Conservation (phyloP, 1,284 basidiomycete genomes). For the Ustilago xerochloae region DNA sequence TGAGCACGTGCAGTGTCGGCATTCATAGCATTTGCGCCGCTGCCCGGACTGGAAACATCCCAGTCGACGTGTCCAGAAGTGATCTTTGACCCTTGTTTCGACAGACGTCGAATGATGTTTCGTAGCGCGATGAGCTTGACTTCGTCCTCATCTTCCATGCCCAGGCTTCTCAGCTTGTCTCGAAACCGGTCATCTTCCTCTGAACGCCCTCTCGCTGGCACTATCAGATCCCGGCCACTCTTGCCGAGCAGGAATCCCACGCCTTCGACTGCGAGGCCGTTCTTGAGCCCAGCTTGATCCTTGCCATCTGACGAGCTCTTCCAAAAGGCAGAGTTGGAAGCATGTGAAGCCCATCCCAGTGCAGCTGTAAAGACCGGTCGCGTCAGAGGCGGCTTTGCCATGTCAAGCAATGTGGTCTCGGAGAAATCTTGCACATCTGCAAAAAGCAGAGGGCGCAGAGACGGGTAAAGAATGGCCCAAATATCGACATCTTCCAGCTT, state of each 20-base stretch:
- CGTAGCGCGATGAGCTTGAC: slow-evolving; percentile 83
- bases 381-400: slow-evolving; percentile 81
- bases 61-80: slow-evolving; percentile 13
- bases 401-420: slow-evolving; percentile 78
- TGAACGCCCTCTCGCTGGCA: slow-evolving; percentile 32
- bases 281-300: slow-evolving; percentile 46
- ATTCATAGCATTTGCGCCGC: background rate
- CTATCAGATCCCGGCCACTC: slow-evolving; percentile 26
- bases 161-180: slow-evolving; percentile 79
- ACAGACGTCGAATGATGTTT: slow-evolving; percentile 77
- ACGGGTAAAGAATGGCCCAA: slow-evolving; percentile 96
- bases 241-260: slow-evolving; percentile 51
- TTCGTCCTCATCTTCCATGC: slow-evolving; percentile 83
- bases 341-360: slow-evolving; percentile 83
- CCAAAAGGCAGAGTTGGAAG: slow-evolving; percentile 56
- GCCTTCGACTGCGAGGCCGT: slow-evolving; percentile 51
- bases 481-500: slow-evolving; percentile 77
- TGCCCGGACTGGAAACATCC: slow-evolving; percentile 8
- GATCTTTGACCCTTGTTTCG: slow-evolving; percentile 53
- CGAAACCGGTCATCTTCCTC: slow-evolving; percentile 80
- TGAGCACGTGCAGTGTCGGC: slow-evolving; percentile 13
- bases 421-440: slow-evolving; percentile 84
- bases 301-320: slow-evolving; percentile 36
- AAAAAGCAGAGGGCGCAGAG: slow-evolving; percentile 83
- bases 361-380: slow-evolving; percentile 80